These are phyloP conservation scores for Sporothrix protearum DNA, from an alignment of 2,329 filamentous ascomycete genomes.

Conservation along the genomic window DNA sequence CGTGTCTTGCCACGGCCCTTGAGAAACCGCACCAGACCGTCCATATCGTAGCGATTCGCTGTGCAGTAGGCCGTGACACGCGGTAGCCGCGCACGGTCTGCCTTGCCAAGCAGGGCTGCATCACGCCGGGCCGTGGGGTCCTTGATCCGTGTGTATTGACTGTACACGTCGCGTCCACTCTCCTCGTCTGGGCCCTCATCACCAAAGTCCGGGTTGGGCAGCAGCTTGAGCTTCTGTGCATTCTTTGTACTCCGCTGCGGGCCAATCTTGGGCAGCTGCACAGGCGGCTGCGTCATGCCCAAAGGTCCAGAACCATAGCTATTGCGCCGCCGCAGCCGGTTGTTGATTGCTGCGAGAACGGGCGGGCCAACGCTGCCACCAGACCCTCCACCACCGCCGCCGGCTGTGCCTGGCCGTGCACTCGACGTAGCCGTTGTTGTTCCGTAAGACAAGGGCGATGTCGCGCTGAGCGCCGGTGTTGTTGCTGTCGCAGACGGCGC, in stretches of 20 bases:
- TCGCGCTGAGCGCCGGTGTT: constrained; percentile 37
- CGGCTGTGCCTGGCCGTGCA: not conserved
- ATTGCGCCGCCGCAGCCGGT: constrained; percentile 79
- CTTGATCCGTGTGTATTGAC: constrained; percentile 96
- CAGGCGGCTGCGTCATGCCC: constrained; percentile 19
- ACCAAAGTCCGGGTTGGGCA: constrained; percentile 82
- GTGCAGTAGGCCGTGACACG: constrained; percentile 96
- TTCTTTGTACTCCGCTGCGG: constrained; percentile 94
- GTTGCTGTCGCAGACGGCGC: constrained; percentile 32
- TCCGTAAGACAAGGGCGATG: constrained; percentile 31
- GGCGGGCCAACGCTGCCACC: constrained; percentile 40
- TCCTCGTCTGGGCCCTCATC: constrained; percentile 79
- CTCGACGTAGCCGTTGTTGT: constrained; percentile 14
- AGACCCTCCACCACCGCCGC: not conserved
- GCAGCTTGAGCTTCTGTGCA: constrained; percentile 93
- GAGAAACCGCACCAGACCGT: constrained; percentile 82
- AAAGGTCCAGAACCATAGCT: constrained; percentile 58
- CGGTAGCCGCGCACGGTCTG: constrained; percentile 80
- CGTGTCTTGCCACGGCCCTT: constrained; percentile 77
- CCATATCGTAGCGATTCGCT: constrained; percentile 85
- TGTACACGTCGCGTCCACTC: constrained; percentile 91
- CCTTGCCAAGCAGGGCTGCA: constrained; percentile 87
- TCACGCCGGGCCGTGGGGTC: constrained; percentile 90
- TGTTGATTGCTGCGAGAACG: constrained; percentile 78
- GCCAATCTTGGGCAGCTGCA: constrained; percentile 67